Evolutionary conservation across 2,329 filamentous ascomycete genomes (phyloP), one percentile per base, ranked within the genome.

Genomic region (Byssoonygena ceratinophila): DNA sequence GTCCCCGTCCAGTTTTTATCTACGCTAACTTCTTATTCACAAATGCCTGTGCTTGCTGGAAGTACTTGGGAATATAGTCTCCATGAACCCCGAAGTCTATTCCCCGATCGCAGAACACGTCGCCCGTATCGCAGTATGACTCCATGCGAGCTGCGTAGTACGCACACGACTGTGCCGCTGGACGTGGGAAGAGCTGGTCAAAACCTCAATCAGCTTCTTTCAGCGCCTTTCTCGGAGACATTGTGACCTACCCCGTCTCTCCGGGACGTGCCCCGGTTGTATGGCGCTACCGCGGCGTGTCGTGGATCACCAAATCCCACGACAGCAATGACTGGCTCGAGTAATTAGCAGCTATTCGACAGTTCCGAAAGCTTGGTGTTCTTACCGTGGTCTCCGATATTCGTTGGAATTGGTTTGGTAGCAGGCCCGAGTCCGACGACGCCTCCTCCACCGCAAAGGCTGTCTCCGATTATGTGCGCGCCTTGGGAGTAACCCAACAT

Each of bases 401-500:
- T 20, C 32, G 14, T 44, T 27, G 49, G 7, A n/a, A 51, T 51
- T 14, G 49, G 49, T 6, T 18, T 8, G 18, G 31, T 45, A 12
- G 23, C 11, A 22, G 49, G 49, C 1, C 49, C 49, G n/a, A 51
- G 9, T 31, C 46, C 46, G 51, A 44, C 7, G n/a, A 40, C 1
- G 0, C 34, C 46, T 36, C 51, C 39, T 23, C 47, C 41, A 37
- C 54, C 54, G 32, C 54, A 55, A 1, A 55, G 18, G 12, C 46
- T 51, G 41, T 55, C 54, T 2, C 40, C 34, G 4, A 55, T 44
- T 8, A 55, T 40, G 37, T 55, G 54, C n/a, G 54, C 51, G 5
- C 54, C 54, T 34, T 55, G 54, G 6, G 54, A 55, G 25, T 51
- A 55, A 36, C 54, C 54, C 23, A 55, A 34, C 32, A 55, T 41